Base-by-base conservation (phyloP, 2,329 filamentous ascomycete species). In the Alternaria brassicae region DNA sequence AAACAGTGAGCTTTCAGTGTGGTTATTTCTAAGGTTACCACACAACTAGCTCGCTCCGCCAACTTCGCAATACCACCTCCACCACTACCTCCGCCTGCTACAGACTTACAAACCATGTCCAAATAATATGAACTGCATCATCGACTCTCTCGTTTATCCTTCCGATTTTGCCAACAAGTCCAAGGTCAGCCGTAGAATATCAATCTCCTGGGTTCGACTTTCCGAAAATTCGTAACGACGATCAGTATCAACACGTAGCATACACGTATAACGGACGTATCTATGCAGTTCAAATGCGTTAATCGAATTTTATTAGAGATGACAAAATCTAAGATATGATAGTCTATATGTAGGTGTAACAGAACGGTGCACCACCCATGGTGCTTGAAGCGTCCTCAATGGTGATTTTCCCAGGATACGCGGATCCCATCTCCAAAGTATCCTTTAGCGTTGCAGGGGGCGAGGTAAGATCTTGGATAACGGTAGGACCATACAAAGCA, bases 401-500 rank as follows among this genome's bases (percentile, higher is more conserved):
- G 8, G 69, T 73, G 30, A 79, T 69, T 4, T 66, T 60, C 6
- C 67, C 65, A 2, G 71, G 74, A 37, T 74, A 72, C 7, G 67
- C 68, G 3, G 78, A 74, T 32, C 78, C 79, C 42, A 82, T 53
- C 45, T 79, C 69, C 51, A 83, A 68, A 1, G 67, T 62, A 30
- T 81, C 80, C 6, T 79, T 73, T 12, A 84, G 72, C 8, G 79
- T 82, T 27, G 80, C 78, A 48, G 80, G 78, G 3, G 77, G 62
- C 19, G 78, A 79, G 2, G 78, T 72, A 2, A 81, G 80, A 32
- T 80, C 71, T 17, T 80, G 76, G 3, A 81, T 81, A 3, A 69
- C 72, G 19, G 78, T 81, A 3, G 81, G 81, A 17, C 70, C 73
- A 34, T 70, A 69, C 53, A 83, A 78, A 32, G 69, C 70, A 44